phyloP scores from a whole-genome alignment of 257 asterid species.

The Dorcoceras hygrometricum region DNA sequence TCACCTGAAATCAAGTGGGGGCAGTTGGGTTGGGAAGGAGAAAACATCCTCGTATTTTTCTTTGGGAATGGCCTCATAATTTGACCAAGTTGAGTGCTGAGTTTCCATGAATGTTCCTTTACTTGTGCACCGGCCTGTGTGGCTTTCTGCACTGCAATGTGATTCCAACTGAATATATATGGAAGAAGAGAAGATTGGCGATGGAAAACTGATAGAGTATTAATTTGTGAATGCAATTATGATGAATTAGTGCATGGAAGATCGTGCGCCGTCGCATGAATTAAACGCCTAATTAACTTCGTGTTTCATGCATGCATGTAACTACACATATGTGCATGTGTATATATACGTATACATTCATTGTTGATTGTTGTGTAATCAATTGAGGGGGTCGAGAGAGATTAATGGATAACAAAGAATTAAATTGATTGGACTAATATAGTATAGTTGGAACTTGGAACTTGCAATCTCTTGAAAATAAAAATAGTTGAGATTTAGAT shows the following conservation, averaged over 20 bases:
- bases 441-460: background rate
- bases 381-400: background rate
- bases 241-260: conserved; percentile 29
- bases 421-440: background rate
- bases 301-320: conserved; percentile 18
- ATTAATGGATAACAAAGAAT: background rate
- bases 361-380: background rate
- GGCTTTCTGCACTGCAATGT: conserved; percentile 17
- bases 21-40: conserved; percentile 38
- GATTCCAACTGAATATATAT: conserved; percentile 16
- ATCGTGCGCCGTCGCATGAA: conserved; percentile 31
- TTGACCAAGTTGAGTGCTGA: conserved; percentile 40
- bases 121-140: background rate
- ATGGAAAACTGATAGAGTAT: background rate
- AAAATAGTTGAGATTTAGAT: no score
- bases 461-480: background rate
- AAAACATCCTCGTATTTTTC: conserved; percentile 39
- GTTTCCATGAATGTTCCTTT: conserved; percentile 29
- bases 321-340: background rate
- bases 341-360: background rate
- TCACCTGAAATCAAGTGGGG: conserved; percentile 54
- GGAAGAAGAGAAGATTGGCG: conserved; percentile 28
- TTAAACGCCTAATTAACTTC: conserved; percentile 1
- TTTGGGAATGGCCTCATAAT: conserved; percentile 26
- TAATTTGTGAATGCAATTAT: conserved; percentile 23